These are phyloP conservation scores for Cladochytrium replicatum DNA, from an alignment of 192 early-diverging fungal genomes.

Conservation along the genomic window DNA sequence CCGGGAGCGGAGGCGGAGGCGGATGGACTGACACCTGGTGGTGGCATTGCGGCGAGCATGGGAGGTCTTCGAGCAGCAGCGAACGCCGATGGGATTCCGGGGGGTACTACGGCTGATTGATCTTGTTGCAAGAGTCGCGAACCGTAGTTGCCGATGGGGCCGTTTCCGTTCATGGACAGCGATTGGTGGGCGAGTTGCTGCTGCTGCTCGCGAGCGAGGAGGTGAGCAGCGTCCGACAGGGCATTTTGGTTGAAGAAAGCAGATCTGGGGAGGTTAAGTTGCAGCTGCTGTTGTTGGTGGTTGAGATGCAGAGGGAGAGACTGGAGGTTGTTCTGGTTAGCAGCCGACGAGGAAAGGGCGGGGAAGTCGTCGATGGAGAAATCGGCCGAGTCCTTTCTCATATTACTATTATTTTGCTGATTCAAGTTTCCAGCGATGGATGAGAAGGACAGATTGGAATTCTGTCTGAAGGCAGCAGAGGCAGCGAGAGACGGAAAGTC, in stretches of 20 bases:
- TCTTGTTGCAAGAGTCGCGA: too few relatives aligned
- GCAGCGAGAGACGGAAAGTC: too few relatives aligned
- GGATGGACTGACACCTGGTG: conserved; percentile 16
- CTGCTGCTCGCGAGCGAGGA: not conserved
- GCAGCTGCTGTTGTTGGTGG: not conserved
- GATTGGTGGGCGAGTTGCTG: not conserved
- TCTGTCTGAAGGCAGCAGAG: too few relatives aligned
- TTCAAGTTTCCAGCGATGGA: too few relatives aligned
- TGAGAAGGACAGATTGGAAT: too few relatives aligned
- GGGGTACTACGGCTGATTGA: too few relatives aligned
- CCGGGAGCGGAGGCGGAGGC: conserved; percentile 20
- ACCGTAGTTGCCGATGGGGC: too few relatives aligned
- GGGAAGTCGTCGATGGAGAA: conserved; percentile 28
- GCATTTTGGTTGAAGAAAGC: not conserved
- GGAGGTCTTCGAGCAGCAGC: too few relatives aligned
- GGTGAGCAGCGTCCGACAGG: conserved; percentile 1
- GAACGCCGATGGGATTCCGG: too few relatives aligned
- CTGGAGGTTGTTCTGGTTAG: not conserved
- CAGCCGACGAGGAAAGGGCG: conserved; percentile 11
- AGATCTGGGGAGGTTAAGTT: conserved; percentile 1
- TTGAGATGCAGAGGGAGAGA: not conserved
- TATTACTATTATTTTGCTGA: too few relatives aligned
- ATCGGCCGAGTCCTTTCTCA: conserved; percentile 13
- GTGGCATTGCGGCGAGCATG: too few relatives aligned
- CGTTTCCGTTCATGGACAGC: conserved; percentile 1